Conservation (phyloP, 129 eudicot genomes). For the Tagetes erecta region DNA sequence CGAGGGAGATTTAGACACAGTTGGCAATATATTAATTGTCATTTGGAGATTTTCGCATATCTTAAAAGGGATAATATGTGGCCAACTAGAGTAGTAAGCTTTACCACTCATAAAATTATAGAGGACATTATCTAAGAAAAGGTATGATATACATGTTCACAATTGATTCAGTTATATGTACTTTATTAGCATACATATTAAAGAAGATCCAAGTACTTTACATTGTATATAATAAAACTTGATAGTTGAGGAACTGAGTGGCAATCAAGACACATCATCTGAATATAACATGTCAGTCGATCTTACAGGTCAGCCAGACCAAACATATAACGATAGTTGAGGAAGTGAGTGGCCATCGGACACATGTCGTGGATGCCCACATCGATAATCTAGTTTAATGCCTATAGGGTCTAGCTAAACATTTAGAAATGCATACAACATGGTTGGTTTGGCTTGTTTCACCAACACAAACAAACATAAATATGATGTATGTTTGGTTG, state of each 20-base stretch:
- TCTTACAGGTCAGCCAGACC: constrained; percentile 3
- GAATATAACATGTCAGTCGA: constrained; percentile 4
- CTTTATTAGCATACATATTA: not conserved
- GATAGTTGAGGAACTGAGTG: not conserved
- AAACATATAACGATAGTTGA: constrained; percentile 8
- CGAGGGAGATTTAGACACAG: too few species aligned
- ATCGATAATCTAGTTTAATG: constrained; percentile 22
- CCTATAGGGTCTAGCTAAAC: constrained; percentile 22
- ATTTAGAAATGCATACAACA: constrained; percentile 27
- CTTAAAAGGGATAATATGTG: too few species aligned
- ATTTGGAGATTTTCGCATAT: too few species aligned
- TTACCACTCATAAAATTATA: not conserved
- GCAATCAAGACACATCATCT: not conserved
- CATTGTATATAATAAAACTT: not conserved
- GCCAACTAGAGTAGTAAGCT: too few species aligned
- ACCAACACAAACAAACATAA: constrained; percentile 19
- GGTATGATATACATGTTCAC: not conserved
- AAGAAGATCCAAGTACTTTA: not conserved
- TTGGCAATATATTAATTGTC: too few species aligned
- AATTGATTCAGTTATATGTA: not conserved
- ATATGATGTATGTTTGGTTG: constrained; percentile 29
- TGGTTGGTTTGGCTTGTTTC: constrained; percentile 32
- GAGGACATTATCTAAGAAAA: not conserved
- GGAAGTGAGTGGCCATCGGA: constrained; percentile 16
- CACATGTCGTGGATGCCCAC: constrained; percentile 31